phyloP scores from a whole-genome alignment of 257 asterid genomes.

The Solanum commersonii region DNA sequence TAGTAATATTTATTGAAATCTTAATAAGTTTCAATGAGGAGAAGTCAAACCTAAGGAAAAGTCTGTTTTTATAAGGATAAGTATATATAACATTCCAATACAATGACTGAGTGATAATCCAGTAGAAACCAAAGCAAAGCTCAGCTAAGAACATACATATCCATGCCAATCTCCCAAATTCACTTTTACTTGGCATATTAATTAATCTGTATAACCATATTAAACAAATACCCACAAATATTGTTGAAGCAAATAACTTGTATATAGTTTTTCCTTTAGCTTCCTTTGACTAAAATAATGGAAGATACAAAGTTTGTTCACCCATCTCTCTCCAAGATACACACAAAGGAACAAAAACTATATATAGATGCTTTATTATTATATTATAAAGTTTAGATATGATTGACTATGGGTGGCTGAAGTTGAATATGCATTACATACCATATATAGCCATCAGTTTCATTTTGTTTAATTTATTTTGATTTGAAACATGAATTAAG shows the following conservation, averaged over 20 bases:
- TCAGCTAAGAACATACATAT: constrained; percentile 41
- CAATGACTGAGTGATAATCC: constrained; percentile 55
- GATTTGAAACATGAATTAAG: too few species aligned
- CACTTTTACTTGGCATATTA: constrained; percentile 24
- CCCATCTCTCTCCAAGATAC: not conserved
- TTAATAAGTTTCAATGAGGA: not conserved
- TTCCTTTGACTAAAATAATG: constrained; percentile 46
- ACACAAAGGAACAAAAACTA: not conserved
- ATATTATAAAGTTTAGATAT: not conserved
- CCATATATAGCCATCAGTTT: too few species aligned
- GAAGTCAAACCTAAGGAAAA: constrained; percentile 24
- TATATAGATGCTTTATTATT: not conserved
- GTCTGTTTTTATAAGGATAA: constrained; percentile 34
- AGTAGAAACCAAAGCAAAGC: constrained; percentile 37
- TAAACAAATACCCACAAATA: constrained; percentile 16
- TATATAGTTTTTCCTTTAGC: constrained; percentile 20
- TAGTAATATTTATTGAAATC: not conserved
- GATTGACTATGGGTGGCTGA: not conserved
- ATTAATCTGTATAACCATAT: constrained; percentile 34
- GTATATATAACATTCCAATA: constrained; percentile 44
- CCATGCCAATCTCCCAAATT: constrained; percentile 42
- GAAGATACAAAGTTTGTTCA: not conserved
- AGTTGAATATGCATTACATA: too few species aligned
- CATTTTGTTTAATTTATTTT: too few species aligned
- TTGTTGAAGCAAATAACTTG: constrained; percentile 17